Percentiles rank a stretch among this genome's conserved stretches.
Evolutionary conservation across 805 yeast species (phyloP).

Genomic region (Wickerhamiella cacticola): DNA sequence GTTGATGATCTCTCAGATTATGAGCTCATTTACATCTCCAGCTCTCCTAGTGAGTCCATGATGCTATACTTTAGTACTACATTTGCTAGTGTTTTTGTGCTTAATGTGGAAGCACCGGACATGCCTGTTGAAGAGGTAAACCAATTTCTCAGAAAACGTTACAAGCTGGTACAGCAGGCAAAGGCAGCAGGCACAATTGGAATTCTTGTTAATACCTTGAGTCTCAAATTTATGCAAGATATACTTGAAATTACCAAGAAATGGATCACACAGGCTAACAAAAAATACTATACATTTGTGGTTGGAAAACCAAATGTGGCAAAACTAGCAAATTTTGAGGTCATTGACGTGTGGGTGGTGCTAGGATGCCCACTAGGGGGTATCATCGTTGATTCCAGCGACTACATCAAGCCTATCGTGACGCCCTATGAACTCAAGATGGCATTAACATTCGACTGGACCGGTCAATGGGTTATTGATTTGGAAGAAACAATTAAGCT

Average conservation of each 20-base stretch:
- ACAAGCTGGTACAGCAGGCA: slow-evolving; percentile 76
- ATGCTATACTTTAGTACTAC: slow-evolving; percentile 62
- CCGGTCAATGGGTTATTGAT: slow-evolving; percentile 85
- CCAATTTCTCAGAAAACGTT: slow-evolving; percentile 73
- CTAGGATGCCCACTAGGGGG: slow-evolving; percentile 94
- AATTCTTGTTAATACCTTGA: slow-evolving; percentile 76
- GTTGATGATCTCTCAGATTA: slow-evolving; percentile 33
- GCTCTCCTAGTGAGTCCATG: slow-evolving; percentile 63
- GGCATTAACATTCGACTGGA: slow-evolving; percentile 78
- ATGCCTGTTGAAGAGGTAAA: slow-evolving; percentile 34
- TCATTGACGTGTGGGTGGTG: slow-evolving; percentile 88
- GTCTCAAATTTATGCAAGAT: slow-evolving; percentile 60
- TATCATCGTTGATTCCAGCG: slow-evolving; percentile 62
- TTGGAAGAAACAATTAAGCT: slow-evolving; percentile 44
- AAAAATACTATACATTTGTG: slow-evolving; percentile 86
- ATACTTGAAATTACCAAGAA: slow-evolving; percentile 49
- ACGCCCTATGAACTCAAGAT: slow-evolving; percentile 85
- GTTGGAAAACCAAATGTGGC: slow-evolving; percentile 98
- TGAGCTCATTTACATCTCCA: slow-evolving; percentile 42
- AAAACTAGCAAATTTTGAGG: slow-evolving; percentile 88
- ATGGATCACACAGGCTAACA: slow-evolving; percentile 61
- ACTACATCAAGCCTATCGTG: slow-evolving; percentile 77
- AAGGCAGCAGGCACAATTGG: slow-evolving; percentile 89
- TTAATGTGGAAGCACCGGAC: slow-evolving; percentile 4
- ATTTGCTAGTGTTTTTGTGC: slow-evolving; percentile 31